These are phyloP conservation scores for Pythium scleroteichum DNA, from an alignment of 352 stramenopile genomes.

Conservation along the genomic window DNA sequence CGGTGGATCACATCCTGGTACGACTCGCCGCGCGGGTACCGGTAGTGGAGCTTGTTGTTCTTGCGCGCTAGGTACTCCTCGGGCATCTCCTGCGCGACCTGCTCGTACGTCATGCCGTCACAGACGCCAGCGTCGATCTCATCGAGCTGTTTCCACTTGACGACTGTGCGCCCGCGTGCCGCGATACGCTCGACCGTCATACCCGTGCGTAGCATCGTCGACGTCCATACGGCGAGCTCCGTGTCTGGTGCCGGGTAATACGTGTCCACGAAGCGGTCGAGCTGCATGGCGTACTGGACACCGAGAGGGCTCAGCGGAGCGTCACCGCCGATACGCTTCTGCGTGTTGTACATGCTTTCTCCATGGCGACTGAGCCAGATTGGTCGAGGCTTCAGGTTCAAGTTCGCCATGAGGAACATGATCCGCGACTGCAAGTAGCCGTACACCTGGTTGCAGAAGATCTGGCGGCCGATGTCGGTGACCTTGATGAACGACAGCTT, in stretches of 20 bases:
- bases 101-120: slow-evolving; percentile 97
- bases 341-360: slow-evolving; percentile 97
- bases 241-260: slow-evolving; percentile 80
- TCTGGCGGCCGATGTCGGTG: slow-evolving; percentile 77
- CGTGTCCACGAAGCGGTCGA: slow-evolving; percentile 93
- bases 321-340: slow-evolving; percentile 97
- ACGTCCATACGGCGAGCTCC: slow-evolving; percentile 94
- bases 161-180: slow-evolving; percentile 52
- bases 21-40: slow-evolving; percentile 92
- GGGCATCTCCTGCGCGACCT: slow-evolving; percentile 94
- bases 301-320: slow-evolving; percentile 90
- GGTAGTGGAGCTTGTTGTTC: slow-evolving; percentile 88
- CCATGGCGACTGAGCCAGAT: slow-evolving; percentile 98
- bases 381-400: slow-evolving; percentile 92
- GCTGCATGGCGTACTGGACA: slow-evolving; percentile 92
- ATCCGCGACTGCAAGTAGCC: slow-evolving; percentile 87
- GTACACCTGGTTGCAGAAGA: slow-evolving; percentile 87
- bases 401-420: slow-evolving; percentile 96
- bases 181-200: slow-evolving; percentile 93
- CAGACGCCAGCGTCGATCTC: slow-evolving; percentile 97
- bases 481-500: slow-evolving; percentile 78
- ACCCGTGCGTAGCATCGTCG: slow-evolving; percentile 94
- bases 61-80: slow-evolving; percentile 94
- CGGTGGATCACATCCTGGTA: slow-evolving; percentile 98
- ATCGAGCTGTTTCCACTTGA: slow-evolving; percentile 93